These are phyloP conservation scores for Colletotrichum plurivorum DNA, from an alignment of 2,329 filamentous ascomycete genomes.

Conservation along the genomic window DNA sequence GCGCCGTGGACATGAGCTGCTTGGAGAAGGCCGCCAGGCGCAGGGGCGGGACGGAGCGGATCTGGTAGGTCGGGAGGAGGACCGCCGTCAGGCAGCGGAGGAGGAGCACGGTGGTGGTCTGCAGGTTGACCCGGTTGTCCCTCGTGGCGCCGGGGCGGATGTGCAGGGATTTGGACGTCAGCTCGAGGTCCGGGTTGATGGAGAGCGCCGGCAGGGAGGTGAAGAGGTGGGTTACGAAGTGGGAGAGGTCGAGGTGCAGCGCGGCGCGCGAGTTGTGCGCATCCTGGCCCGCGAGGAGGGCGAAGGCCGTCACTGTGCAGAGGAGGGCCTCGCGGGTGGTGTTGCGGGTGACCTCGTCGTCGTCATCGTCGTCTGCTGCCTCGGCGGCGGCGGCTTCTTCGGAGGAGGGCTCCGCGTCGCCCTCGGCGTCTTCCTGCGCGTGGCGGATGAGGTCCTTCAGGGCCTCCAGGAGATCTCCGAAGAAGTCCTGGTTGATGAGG, in stretches of 20 bases:
- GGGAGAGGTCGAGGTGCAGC: slow-evolving; percentile 91
- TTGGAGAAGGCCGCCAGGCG: slow-evolving; percentile 95
- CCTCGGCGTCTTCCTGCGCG: slow-evolving; percentile 70
- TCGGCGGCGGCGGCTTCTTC: slow-evolving; percentile 55
- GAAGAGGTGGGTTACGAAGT: slow-evolving; percentile 96
- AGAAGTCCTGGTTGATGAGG: slow-evolving; percentile 99
- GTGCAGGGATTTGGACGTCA: slow-evolving; percentile 81
- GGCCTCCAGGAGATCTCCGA: slow-evolving; percentile 94
- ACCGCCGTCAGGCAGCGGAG: slow-evolving; percentile 87
- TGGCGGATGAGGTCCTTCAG: slow-evolving; percentile 92
- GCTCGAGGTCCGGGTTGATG: slow-evolving; percentile 88
- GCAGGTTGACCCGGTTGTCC: slow-evolving; percentile 80
- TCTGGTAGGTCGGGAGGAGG: slow-evolving; percentile 81
- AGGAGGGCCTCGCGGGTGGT: slow-evolving; percentile 89
- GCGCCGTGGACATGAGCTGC: slow-evolving; percentile 83
- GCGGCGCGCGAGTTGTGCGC: slow-evolving; percentile 85
- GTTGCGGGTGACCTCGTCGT: slow-evolving; percentile 72
- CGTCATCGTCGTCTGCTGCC: slow-evolving; percentile 59
- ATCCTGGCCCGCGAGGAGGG: slow-evolving; percentile 95
- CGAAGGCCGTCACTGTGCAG: slow-evolving; percentile 95
- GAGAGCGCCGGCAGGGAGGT: slow-evolving; percentile 84
- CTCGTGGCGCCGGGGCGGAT: slow-evolving; percentile 58
- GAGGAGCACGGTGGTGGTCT: slow-evolving; percentile 93
- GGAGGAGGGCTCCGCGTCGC: slow-evolving; percentile 57
- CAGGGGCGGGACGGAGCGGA: slow-evolving; percentile 82